Base-by-base conservation (phyloP, 1,139 yeast species). In the Debaryomyces singareniensis region DNA sequence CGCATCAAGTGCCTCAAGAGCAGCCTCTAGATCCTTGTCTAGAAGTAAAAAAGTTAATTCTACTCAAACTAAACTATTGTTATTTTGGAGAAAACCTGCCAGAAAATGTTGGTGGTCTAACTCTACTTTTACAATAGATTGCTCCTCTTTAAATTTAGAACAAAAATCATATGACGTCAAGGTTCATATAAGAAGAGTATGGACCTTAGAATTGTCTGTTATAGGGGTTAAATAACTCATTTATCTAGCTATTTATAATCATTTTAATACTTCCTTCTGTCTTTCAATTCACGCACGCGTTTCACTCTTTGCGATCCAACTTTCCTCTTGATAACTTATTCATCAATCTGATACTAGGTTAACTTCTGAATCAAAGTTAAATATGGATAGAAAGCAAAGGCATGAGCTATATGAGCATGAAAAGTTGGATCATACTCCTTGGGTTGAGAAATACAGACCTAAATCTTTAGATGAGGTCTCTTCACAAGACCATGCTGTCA, bases 61-160 rank as follows among this genome's bases (percentile, higher is more conserved):
- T 25, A 61, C 55, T 41, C 68, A 65, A 32, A 84, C 91, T 21
- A 91, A 93, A 51, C 68, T 93, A 32, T 67, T 93, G 24, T 64
- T 93, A 35, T 93, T 93, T 52, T 93, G 98, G 98, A 72, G 96
- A 39, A 91, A 91, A 51, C 99, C 99, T 0, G 99, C 99, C 1
- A 71, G 98, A 49, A 93, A 93, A 53, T 93, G 99, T 58, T 93
- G 99, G 99, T 93, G 99, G 99, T 81, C 84, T 9, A 82, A 81
- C 45, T 76, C 75, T 27, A 61, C 67, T 28, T 62, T 77, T 13
- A 71, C 69, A 5, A 61, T 86, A 20, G 68, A 67, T 21, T 62
- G 82, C 6, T 38, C 42, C 2, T 39, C 38, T 11, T 38, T 54
- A 5, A 55, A 74, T 29, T 35, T 40, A 13, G 43, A 40, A 10